A percentile compares a stretch with the other conserved stretches of the same genome.
phyloP scores from a whole-genome alignment of 2,329 filamentous ascomycete species.

The Exophiala alcalophila region DNA sequence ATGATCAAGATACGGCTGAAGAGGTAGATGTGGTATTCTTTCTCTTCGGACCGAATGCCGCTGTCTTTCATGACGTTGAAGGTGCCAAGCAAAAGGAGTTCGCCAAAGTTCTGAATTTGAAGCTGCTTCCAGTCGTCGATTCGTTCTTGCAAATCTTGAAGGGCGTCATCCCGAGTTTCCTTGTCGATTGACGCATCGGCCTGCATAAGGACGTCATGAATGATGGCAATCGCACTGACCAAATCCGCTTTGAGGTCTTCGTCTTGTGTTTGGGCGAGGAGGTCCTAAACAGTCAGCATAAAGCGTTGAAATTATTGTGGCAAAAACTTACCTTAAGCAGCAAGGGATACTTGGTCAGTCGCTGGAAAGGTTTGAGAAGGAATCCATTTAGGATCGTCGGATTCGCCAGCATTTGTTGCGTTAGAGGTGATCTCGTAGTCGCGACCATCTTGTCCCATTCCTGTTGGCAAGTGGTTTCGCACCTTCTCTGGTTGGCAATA shows the following conservation, averaged over 20 bases:
- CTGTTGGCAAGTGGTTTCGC: slow-evolving; percentile 75
- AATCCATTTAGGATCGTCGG: slow-evolving; percentile 88
- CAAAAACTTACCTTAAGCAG: slow-evolving; percentile 66
- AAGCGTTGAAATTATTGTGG: neutral
- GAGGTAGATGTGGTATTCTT: slow-evolving; percentile 91
- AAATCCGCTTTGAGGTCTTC: slow-evolving; percentile 70
- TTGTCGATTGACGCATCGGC: slow-evolving; percentile 90
- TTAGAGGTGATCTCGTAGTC: slow-evolving; percentile 62
- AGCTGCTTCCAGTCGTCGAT: slow-evolving; percentile 98
- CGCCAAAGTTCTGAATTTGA: slow-evolving; percentile 84
- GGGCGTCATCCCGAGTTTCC: slow-evolving; percentile 76
- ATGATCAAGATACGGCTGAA: slow-evolving; percentile 94
- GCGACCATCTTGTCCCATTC: slow-evolving; percentile 82
- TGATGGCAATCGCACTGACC: slow-evolving; percentile 71
- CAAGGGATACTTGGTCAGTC: slow-evolving; percentile 89
- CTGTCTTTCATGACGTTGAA: slow-evolving; percentile 84
- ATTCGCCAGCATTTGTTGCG: slow-evolving; percentile 74
- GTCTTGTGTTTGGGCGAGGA: slow-evolving; percentile 79
- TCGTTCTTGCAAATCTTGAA: slow-evolving; percentile 73
- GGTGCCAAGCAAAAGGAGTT: slow-evolving; percentile 80
- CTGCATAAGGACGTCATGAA: slow-evolving; percentile 75
- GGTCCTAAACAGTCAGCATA: slow-evolving; percentile 56
- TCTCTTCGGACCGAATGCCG: slow-evolving; percentile 26
- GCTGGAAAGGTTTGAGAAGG: slow-evolving; percentile 92
- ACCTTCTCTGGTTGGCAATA: slow-evolving; percentile 92